A percentile compares a stretch with the other conserved stretches of the same genome.
Evolutionary conservation across 148 eudicot species (phyloP).

Genomic region (Rhododendron vialii): DNA sequence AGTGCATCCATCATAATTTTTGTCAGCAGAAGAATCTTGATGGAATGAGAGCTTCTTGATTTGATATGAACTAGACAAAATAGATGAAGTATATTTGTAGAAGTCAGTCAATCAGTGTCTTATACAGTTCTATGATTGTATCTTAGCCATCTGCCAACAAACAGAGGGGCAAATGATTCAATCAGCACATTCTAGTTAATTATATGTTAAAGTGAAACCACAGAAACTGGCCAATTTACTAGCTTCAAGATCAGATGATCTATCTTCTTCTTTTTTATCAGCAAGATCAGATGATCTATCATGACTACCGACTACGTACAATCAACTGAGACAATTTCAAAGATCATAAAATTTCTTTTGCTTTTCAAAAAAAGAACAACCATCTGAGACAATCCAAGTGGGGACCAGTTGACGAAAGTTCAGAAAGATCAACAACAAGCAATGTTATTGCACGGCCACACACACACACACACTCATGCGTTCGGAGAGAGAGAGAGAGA

Average conservation of each 20-base stretch:
- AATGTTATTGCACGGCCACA: not conserved
- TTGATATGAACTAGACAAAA: not conserved
- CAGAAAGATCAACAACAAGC: not conserved
- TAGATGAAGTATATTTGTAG: not conserved
- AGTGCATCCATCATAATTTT: not conserved
- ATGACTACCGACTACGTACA: not conserved
- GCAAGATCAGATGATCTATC: not conserved
- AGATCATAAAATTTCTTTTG: too few relatives aligned
- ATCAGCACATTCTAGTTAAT: not conserved
- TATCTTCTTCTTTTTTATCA: not conserved
- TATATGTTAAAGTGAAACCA: not conserved
- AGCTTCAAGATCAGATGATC: not conserved
- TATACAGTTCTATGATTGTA: not conserved
- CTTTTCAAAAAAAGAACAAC: not conserved
- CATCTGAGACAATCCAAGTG: not conserved
- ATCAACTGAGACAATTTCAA: not conserved
- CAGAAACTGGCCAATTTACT: not conserved
- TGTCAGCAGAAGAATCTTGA: not conserved
- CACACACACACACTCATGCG: too few relatives aligned
- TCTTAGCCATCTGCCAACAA: not conserved
- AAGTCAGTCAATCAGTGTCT: not conserved
- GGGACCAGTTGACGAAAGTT: not conserved
- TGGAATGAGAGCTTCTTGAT: not conserved
- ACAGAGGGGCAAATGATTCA: not conserved
- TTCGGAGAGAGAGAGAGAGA: too few relatives aligned